Conservation (phyloP, 371 early-diverging fungal genomes). For the Mortierella sp. region DNA sequence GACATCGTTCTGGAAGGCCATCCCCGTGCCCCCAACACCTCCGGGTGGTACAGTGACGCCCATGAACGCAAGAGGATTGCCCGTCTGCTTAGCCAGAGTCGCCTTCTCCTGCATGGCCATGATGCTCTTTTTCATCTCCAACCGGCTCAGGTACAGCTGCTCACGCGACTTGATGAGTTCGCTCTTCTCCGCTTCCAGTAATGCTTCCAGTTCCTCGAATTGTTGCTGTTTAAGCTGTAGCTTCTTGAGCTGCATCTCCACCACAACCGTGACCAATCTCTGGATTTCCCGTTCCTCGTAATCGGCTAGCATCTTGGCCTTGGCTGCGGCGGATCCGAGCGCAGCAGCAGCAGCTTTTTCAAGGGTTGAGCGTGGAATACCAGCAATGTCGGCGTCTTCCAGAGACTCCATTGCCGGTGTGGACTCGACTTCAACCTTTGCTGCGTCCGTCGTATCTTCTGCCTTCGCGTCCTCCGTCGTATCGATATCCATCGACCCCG, state of each 20-base stretch:
- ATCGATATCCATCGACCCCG: slow-evolving; percentile 63
- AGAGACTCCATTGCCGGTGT: slow-evolving; percentile 2
- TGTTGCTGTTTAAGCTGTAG: slow-evolving; percentile 91
- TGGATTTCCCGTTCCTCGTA: slow-evolving; percentile 54
- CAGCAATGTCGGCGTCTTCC: slow-evolving; percentile 29
- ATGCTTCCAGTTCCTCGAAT: slow-evolving; percentile 90
- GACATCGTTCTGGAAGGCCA: slow-evolving; percentile 35
- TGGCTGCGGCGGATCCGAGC: slow-evolving; percentile 76
- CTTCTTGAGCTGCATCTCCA: slow-evolving; percentile 89
- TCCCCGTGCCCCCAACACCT: slow-evolving; percentile 41
- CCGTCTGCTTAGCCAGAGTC: slow-evolving; percentile 48
- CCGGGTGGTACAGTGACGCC: slow-evolving; percentile 47
- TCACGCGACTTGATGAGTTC: slow-evolving; percentile 86
- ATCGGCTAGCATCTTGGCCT: slow-evolving; percentile 72
- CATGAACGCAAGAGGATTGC: slow-evolving; percentile 43
- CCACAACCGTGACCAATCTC: slow-evolving; percentile 80
- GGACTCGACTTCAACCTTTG: slow-evolving; percentile 6
- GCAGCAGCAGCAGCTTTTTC: slow-evolving; percentile 75
- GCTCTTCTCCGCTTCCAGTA: slow-evolving; percentile 85
- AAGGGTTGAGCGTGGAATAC: slow-evolving; percentile 59
- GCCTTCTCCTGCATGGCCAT: slow-evolving; percentile 66
- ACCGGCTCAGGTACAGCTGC: slow-evolving; percentile 81
- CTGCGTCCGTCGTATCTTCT: background rate
- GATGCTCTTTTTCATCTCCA: slow-evolving; percentile 70
- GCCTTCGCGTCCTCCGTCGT: slow-evolving; percentile 36